Evolutionary conservation across 2,329 filamentous ascomycete species (phyloP), one percentile per base, ranked within the genome.

Genomic region (Cucurbitaria berberidis): DNA sequence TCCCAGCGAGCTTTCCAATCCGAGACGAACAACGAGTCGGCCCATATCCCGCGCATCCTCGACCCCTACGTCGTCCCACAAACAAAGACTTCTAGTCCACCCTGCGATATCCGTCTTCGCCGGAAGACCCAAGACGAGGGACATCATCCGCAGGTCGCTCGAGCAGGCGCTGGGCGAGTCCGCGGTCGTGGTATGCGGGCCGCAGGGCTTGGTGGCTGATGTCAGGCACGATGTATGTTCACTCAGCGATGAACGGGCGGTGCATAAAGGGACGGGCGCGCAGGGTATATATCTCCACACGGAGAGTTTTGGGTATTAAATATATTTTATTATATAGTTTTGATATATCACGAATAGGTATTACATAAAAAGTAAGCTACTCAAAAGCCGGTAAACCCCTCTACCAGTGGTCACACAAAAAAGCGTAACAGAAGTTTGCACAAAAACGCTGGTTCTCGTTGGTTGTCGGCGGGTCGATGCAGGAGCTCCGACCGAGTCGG

Each of bases 251-350:
- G 86, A 89, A 70, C 77, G 86, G 26, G 86, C 84, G 3, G 84
- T 88, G 38, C 85, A 88, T 61, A 88, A 88, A 68, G 86, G 86
- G 2, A 88, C 83, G 0, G 85, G 85, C 0, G 86, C 86, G 13
- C 85, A 88, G 67, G 86, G 86, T 0, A 82, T 88, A 24, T 86
- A 82, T 66, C 67, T 86, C 27, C 83, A 86, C 71, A 80, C 80
- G 0, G 85, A 87, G 69, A 79, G 77, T 16, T 87, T 86, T 72
- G 81, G 78, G 3, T 85, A 75, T 55, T 79, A 59, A 50, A 63
- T n/a, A 19, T 6, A 3, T 13, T 21, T 11, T 16, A 16, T 38
- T 38, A 18, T 18, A 22, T 38, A 22, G 35, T 18, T 21, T 21
- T 38, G 30, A 5, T 26, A 5, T 26, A 26, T 26, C 9, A 26